These are phyloP conservation scores for Periconia digitata DNA, from an alignment of 2,329 filamentous ascomycete species.

Conservation along the genomic window DNA sequence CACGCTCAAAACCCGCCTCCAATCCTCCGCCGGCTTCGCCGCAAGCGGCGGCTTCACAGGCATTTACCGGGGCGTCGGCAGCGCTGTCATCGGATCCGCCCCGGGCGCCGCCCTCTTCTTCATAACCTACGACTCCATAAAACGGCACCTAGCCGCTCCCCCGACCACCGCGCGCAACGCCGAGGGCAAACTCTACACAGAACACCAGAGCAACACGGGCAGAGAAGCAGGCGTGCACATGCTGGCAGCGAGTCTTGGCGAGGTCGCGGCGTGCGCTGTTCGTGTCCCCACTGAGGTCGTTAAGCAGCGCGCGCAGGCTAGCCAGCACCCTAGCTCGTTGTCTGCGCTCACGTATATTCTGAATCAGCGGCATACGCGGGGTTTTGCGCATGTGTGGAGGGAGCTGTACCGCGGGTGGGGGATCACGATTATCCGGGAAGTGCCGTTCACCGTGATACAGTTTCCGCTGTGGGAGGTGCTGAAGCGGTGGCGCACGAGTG, in stretches of 20 bases:
- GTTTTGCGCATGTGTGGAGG: conserved; percentile 64
- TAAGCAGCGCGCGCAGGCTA: conserved; percentile 93
- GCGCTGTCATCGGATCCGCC: conserved; percentile 85
- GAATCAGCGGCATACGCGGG: conserved; percentile 38
- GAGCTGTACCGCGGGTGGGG: conserved; percentile 91
- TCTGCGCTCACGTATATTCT: conserved; percentile 71
- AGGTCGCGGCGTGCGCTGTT: conserved; percentile 88
- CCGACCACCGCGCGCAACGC: conserved; percentile 18
- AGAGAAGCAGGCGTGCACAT: conserved; percentile 64
- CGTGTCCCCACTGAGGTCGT: conserved; percentile 94
- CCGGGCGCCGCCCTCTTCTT: conserved; percentile 97
- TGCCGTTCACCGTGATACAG: conserved; percentile 95
- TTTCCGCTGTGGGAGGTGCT: conserved; percentile 96
- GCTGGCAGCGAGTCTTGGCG: conserved; percentile 80
- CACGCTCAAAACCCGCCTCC: conserved; percentile 96
- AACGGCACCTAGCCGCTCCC: conserved; percentile 27
- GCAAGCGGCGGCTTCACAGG: conserved; percentile 84
- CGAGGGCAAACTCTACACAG: conserved; percentile 30
- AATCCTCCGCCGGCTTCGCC: conserved; percentile 77
- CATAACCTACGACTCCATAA: conserved; percentile 84
- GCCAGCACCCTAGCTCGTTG: conserved; percentile 71
- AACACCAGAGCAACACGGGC: conserved; percentile 7
- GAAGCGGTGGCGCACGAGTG: conserved; percentile 68
- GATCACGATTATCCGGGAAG: conserved; percentile 92
- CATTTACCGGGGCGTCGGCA: conserved; percentile 91